These are phyloP conservation scores for Mediolabrus comicus DNA, from an alignment of 108 stramenopile species.

Conservation along the genomic window DNA sequence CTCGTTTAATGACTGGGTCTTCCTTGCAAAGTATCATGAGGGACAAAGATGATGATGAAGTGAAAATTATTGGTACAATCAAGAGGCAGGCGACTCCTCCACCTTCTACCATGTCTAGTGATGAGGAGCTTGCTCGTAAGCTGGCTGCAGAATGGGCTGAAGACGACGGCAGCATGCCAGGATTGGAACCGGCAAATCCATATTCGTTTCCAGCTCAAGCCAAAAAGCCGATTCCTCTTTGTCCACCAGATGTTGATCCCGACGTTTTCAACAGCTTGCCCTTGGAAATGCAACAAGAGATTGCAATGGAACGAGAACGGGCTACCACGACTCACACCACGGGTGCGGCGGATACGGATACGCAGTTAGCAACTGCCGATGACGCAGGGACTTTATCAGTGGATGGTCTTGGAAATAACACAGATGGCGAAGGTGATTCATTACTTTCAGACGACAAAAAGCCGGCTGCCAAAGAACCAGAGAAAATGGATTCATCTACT, in stretches of 20 bases:
- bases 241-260: not conserved
- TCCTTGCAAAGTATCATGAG: constrained; percentile 53
- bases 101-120: constrained; percentile 28
- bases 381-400: constrained; percentile 10
- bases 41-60: not conserved
- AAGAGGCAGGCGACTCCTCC: constrained; percentile 2
- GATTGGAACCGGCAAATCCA: constrained; percentile 4
- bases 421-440: not conserved
- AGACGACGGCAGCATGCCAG: constrained; percentile 24
- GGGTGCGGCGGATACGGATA: constrained; percentile 8
- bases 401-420: constrained; percentile 4
- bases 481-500: no score
- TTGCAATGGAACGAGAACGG: constrained; percentile 5
- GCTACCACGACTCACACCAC: not conserved
- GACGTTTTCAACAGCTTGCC: not conserved
- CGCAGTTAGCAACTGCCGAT: constrained; percentile 22
- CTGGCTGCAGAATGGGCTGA: constrained; percentile 55
- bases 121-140: constrained; percentile 55
- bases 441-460: not conserved
- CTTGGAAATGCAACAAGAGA: not conserved
- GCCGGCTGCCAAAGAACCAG: not conserved
- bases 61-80: constrained; percentile 1
- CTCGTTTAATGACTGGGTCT: constrained; percentile 64
- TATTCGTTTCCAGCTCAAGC: not conserved
- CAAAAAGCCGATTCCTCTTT: not conserved